Conservation (phyloP, 2,329 filamentous ascomycete genomes). For the Plectosphaerella plurivora region DNA sequence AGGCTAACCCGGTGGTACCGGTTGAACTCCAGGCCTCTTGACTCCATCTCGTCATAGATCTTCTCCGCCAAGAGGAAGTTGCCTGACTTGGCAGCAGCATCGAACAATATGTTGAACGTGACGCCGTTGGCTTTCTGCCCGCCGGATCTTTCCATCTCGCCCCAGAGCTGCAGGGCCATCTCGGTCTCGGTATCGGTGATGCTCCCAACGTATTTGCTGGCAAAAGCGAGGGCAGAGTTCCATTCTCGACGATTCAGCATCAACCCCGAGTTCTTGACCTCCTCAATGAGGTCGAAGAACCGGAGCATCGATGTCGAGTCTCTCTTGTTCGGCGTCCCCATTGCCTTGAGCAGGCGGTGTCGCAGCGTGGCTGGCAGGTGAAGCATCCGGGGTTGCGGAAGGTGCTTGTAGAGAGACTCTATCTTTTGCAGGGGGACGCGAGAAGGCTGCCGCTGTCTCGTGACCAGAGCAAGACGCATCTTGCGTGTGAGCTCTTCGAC, state of each 20-base stretch:
- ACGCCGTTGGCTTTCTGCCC: constrained; percentile 63
- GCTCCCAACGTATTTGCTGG: constrained; percentile 63
- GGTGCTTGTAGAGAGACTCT: constrained; percentile 41
- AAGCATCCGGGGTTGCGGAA: constrained; percentile 50
- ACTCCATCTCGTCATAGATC: constrained; percentile 75
- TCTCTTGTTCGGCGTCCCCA: constrained; percentile 59
- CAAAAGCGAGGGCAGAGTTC: constrained; percentile 79
- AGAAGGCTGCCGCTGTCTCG: constrained; percentile 35
- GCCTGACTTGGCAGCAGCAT: constrained; percentile 78
- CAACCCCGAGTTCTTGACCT: constrained; percentile 72
- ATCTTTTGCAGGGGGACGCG: constrained; percentile 36
- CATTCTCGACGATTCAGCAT: constrained; percentile 66
- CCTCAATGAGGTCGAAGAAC: constrained; percentile 78
- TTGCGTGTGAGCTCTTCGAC: constrained; percentile 28
- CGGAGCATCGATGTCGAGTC: constrained; percentile 64
- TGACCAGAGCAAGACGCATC: constrained; percentile 35
- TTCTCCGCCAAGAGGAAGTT: constrained; percentile 82
- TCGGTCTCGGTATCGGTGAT: constrained; percentile 58
- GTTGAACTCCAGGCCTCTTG: constrained; percentile 63
- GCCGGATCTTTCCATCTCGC: constrained; percentile 77
- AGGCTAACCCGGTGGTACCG: constrained; percentile 78
- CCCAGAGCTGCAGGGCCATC: constrained; percentile 74
- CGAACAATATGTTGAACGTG: constrained; percentile 93
- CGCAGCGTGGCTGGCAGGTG: constrained; percentile 48
- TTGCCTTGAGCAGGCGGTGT: constrained; percentile 60